Base-by-base conservation (phyloP, 805 yeast species). In the Starmerella lactis-condensi region DNA sequence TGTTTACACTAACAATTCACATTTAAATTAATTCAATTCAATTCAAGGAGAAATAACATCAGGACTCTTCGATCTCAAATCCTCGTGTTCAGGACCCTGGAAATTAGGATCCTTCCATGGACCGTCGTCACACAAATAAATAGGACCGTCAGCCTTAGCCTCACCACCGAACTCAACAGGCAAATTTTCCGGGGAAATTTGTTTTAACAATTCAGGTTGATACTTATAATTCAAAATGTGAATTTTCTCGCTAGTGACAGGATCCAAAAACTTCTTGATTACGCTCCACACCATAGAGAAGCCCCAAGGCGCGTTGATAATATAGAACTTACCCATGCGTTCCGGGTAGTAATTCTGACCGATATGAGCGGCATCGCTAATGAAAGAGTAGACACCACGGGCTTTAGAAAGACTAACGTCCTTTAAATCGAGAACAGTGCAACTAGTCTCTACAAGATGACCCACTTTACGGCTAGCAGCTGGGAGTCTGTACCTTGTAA, bases 291-390 rank as follows among this genome's bases (percentile, higher is more conserved):
- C 95, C 24, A 95, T 74, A 23, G 93, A 71, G 59, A 89, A 89
- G 2, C 98, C 98, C 52, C 82, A 89, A 41, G 98, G 98, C 1
- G 96, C 93, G 51, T 89, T 89, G 58, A 89, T 79, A 47, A 83
- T 61, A 59, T 82, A 85, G 53, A 85, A 89, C 57, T 78, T 82
- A 51, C 98, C 98, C 98, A 89, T 89, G 58, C 96, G 76, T 64
- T 89, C 98, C 11, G 98, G 98, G 54, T 89, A 89, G 59, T 78
- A 85, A 60, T 89, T 79, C 63, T 89, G 98, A 37, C 96, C 94
- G 47, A 89, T 79, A 48, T 67, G 61, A 10, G 94, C 78, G 7
- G 98, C 94, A 57, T 83, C 95, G 53, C 73, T 72, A 33, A 89
- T 92, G 56, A 82, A 89, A 9, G 74, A 63, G 41, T 81, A 62